phyloP scores from a whole-genome alignment of 345 rosid species.

The Gossypium anomalum region DNA sequence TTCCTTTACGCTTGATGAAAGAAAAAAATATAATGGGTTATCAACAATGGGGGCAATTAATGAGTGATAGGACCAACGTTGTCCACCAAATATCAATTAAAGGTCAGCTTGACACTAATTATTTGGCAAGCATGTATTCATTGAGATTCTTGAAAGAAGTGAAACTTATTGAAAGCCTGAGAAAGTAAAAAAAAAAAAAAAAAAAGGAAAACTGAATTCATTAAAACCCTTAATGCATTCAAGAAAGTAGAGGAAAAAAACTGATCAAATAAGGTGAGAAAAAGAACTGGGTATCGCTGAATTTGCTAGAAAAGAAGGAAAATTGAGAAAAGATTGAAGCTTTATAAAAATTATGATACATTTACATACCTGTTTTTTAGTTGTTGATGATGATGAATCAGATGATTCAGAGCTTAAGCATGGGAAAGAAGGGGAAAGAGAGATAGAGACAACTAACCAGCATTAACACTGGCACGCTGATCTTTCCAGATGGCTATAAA shows the following conservation, averaged over 20 bases:
- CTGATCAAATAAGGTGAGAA: neutral
- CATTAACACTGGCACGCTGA: neutral
- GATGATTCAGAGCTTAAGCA: neutral
- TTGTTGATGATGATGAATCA: neutral
- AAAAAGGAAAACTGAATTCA: neutral
- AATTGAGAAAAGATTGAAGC: neutral
- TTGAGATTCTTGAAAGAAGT: neutral
- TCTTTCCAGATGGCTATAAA: neutral
- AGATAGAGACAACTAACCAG: neutral
- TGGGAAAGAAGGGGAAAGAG: neutral
- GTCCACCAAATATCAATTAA: neutral
- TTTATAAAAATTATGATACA: neutral
- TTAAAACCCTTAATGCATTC: neutral
- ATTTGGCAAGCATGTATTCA: neutral
- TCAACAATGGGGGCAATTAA: slow-evolving; percentile 5
- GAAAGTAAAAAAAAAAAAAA: neutral
- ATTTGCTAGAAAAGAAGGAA: neutral
- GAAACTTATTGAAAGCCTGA: neutral
- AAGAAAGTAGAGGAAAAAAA: neutral
- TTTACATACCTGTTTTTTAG: neutral
- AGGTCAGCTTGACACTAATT: neutral
- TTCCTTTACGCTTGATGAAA: neutral
- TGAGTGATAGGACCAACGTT: neutral
- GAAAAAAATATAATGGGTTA: neutral
- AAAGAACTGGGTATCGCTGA: neutral